Base-by-base conservation (phyloP, 2,329 filamentous ascomycete genomes). In the Pseudocercospora eumusae region DNA sequence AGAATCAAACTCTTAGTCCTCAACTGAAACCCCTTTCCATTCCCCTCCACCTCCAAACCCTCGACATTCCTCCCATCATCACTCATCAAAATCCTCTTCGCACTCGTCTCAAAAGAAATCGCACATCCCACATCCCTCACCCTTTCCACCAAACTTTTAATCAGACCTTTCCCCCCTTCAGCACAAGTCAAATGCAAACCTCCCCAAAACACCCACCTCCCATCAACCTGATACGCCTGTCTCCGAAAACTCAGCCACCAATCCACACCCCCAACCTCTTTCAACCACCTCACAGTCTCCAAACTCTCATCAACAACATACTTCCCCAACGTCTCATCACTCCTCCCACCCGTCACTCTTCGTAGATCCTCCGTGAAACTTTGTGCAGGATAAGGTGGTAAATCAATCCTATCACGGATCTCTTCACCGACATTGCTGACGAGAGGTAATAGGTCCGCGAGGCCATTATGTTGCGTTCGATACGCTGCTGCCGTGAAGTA, bases 401-500 rank as follows among this genome's bases (percentile, higher is more conserved):
- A 75, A 65, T 89, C 86, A 31, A 88, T 85, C 33, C 75, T 80
- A 2, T 74, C 66, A 0, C 81, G 79, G 28, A 78, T 76, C 0
- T 80, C 78, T 0, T 72, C 54, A 21, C 79, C 72, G 1, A 85
- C 81, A 64, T 88, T 88, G 70, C 84, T 85, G 53, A 89, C 84
- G 3, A 89, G 69, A 0, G 86, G 84, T 0, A 88, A 74, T 0
- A 90, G 68, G 67, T 88, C 86, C 0, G 70, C 10, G 0, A 87
- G 75, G 0, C 87, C 87, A 6, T 69, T 59, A 68, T 88, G 84
- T 1, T 77, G 80, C 1, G 81, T 85, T 6, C 88, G 82, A 70
- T 83, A 87, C 1, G 85, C 86, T 1, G 85, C 87, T 0, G 87
- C 86, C 0, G 86, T 88, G 75, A 88, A 89, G 69, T 83, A 88